A percentile compares a stretch with the other conserved stretches of the same genome.
phyloP scores from a whole-genome alignment of 495 filamentous ascomycete species.

The Trichoderma erinaceum region DNA sequence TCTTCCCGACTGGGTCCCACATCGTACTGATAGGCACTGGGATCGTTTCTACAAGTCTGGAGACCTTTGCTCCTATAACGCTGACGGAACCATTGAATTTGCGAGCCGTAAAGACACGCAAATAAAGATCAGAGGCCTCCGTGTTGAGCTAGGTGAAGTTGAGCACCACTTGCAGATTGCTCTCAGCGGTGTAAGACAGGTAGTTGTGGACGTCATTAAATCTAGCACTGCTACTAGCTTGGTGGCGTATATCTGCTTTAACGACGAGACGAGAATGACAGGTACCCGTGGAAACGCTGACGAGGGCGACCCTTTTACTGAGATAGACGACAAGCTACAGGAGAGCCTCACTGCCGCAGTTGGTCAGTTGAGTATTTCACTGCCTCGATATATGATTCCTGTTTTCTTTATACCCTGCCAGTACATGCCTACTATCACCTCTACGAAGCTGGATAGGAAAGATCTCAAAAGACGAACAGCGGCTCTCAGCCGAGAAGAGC shows the following conservation, averaged over 20 bases:
- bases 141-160: conserved; percentile 9
- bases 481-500: neutral
- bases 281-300: neutral
- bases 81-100: conserved; percentile 40
- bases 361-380: neutral
- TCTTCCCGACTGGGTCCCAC: neutral
- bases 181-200: conserved; percentile 11
- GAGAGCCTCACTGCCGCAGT: neutral
- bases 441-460: conserved; percentile 32
- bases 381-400: conserved; percentile 23
- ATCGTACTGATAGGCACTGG: conserved; percentile 20
- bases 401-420: conserved; percentile 17
- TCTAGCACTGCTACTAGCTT: conserved; percentile 26
- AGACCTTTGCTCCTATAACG: conserved; percentile 38
- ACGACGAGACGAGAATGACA: conserved; percentile 23
- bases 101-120: conserved; percentile 23
- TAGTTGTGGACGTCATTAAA: conserved; percentile 19
- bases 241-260: conserved; percentile 33
- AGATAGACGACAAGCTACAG: neutral
- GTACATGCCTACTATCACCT: conserved; percentile 42
- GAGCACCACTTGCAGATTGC: neutral
- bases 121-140: conserved; percentile 6
- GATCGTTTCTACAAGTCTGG: conserved; percentile 33
- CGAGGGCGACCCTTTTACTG: neutral
- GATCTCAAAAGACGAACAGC: neutral